Base-by-base conservation (phyloP, 306 rosid species). In the Fragaria nilgerrensis region DNA sequence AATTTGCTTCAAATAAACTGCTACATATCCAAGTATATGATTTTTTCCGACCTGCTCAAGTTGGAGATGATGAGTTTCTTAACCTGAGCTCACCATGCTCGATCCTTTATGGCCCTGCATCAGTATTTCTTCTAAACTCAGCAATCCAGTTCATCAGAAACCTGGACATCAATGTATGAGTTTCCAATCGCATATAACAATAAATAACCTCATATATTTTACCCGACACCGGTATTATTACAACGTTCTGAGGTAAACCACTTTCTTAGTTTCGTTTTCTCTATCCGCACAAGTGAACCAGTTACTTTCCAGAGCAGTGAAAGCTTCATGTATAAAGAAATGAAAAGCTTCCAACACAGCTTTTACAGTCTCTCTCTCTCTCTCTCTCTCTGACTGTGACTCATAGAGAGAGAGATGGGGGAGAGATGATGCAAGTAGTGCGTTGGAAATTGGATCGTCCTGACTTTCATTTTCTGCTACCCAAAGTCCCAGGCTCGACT, bases 391-490 rank as follows among this genome's bases (percentile, higher is more conserved):
- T 17, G 45, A 34, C 25, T 20, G 27, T 19, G 68, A 63, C 12
- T 39, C 70, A 9, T 10, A 44, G 48, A 44, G 48, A 9, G 48
- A 64, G 44, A 32, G 68, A 29, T 32, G 36, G 36, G 36, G 0
- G 36, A 13, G n/a, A 63, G 68, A 32, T 2, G 12, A 17, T 19
- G 43, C 47, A 65, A 65, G 14, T 65, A 15, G 62, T 27, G 80
- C 80, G 22, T 78, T 25, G 86, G 83, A 45, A 82, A 78, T 82
- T 74, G 85, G 10, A 69, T 15, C 56, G 12, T 53, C 45, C 75
- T 78, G 77, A 62, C 80, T 75, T 78, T 9, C 78, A 41, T 83
- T 75, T 83, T 53, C 80, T 17, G 59, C 74, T 32, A 64, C 80
- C 74, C 77, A 63, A 49, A 43, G 65, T 14, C 78, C 82, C 68